Base-by-base conservation (phyloP, 2,329 filamentous ascomycete genomes). In the Parascedosporium putredinis region DNA sequence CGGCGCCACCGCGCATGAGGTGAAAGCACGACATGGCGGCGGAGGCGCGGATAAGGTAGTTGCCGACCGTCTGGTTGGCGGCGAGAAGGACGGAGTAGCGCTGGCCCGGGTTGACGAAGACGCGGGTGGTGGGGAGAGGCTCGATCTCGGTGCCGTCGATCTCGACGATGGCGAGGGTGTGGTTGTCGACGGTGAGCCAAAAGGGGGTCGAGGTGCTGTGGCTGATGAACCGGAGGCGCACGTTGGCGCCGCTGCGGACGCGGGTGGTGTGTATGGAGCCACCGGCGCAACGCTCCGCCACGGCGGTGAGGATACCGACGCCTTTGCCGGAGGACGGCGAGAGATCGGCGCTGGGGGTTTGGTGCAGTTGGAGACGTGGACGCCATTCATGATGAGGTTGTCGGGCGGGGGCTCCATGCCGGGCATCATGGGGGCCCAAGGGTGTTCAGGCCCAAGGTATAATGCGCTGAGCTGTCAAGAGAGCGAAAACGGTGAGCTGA, bases 351-450 rank as follows among this genome's bases (percentile, higher is more conserved):
- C 25, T 49, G 7, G 29, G 43, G 49, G 50, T 45, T 27, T 40
- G 33, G 36, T 64, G 59, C 66, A 70, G 53, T 65, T 54, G 49
- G 62, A 67, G 0, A 59, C 59, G 51, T 64, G 59, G 47, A 64
- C 62, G n/a, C 66, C 67, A 49, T 70, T 70, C 3, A 70, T 54
- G 7, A 70, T 53, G 49, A 69, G 55, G 50, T 68, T 69, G 49
- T 69, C 66, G 1, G 64, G 57, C 0, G 67, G 61, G 1, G 67
- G 67, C 54, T 69, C 67, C 45, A 69, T 64, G 18, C 67, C 66
- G 1, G 63, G 60, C 51, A 59, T 59, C 18, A 51, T 56, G 6
- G 61, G 61, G 3, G 57, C 60, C 66, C 65, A 68, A 45, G 59
- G 54, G 4, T 54, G 55, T 8, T 45, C 48, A 4, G 66, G 62